Evolutionary conservation across 345 rosid genomes (phyloP), one percentile per base, ranked within the genome.

Genomic region (Eucalyptus pauciflora): DNA sequence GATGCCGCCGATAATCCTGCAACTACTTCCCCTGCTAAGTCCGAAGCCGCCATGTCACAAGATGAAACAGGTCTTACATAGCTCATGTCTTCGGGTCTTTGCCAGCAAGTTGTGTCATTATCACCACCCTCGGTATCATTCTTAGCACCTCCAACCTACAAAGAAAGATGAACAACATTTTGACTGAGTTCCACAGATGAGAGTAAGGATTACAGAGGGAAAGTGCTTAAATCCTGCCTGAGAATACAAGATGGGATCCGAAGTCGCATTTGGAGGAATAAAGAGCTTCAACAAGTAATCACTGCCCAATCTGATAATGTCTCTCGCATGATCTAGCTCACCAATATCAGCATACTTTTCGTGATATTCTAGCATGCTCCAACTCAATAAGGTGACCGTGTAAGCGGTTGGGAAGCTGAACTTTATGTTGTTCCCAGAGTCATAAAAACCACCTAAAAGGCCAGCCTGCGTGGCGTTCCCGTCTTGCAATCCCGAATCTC

Each of bases 1-100:
- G 97, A 94, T 88, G 96, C 94, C 18, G 96, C 94, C 33, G 96
- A 91, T 67, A 94, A 88, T 15, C 95, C 94, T 76, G 96, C 96
- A 41, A 90, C 86, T 25, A 93, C 92, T 88, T 95, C 96, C 43
- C 95, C 96, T 15, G 93, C 95, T 43, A 95, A 89, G 89, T 94
- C 97, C 15, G 94, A 89, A 85, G 95, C 96, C 41, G 89, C 54
- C 62, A 58, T 62, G 60, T 90, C 89, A 60, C 97, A 94, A 76
- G 60, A 50, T 15, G 93, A 94, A 62, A 93, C 93, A 2, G 92
- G 93, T 85, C 97, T 92, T 67, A n/a, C 43, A 87, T 93, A 92
- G 87, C 64, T 91, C 94, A 94, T 94, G 89, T 94, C 95, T 88
- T 95, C 97, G 14, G 97, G 96, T 87, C 95, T 94, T 89, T 93